phyloP scores from a whole-genome alignment of 306 rosid species.

The Rosa persica region DNA sequence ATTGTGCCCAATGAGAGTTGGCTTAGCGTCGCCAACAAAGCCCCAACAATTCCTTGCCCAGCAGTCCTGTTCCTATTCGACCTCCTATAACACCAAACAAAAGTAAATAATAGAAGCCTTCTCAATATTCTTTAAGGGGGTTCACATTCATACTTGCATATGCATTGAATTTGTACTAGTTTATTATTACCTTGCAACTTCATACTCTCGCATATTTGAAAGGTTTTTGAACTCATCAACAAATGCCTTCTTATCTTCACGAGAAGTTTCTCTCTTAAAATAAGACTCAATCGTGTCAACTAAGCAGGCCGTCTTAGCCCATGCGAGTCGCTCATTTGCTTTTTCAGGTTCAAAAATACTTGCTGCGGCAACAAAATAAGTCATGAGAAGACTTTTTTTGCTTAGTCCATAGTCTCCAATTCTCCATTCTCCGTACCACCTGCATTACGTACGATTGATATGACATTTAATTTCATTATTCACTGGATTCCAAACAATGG shows the following conservation, averaged over 20 bases:
- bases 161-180: not conserved
- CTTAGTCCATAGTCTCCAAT: conserved; percentile 63
- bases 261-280: conserved; percentile 29
- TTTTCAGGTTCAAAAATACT: conserved; percentile 75
- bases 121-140: not conserved
- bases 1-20: conserved; percentile 61
- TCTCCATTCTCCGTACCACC: conserved; percentile 76
- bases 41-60: conserved; percentile 47
- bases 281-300: conserved; percentile 48
- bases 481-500: not conserved
- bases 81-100: conserved; percentile 41
- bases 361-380: conserved; percentile 73
- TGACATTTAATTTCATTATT: not conserved
- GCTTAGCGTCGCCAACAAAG: conserved; percentile 55
- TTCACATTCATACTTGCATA: not conserved
- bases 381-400: conserved; percentile 50
- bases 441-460: conserved; percentile 11
- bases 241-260: conserved; percentile 42
- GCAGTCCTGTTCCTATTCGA: conserved; percentile 35
- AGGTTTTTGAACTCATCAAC: conserved; percentile 37
- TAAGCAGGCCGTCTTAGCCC: conserved; percentile 66
- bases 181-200: conserved; percentile 30
- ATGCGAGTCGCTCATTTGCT: conserved; percentile 65
- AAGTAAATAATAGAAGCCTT: not conserved
- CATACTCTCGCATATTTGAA: conserved; percentile 23